phyloP scores from a whole-genome alignment of 768 basidiomycete species.

The Termitomyces eurrhizus region DNA sequence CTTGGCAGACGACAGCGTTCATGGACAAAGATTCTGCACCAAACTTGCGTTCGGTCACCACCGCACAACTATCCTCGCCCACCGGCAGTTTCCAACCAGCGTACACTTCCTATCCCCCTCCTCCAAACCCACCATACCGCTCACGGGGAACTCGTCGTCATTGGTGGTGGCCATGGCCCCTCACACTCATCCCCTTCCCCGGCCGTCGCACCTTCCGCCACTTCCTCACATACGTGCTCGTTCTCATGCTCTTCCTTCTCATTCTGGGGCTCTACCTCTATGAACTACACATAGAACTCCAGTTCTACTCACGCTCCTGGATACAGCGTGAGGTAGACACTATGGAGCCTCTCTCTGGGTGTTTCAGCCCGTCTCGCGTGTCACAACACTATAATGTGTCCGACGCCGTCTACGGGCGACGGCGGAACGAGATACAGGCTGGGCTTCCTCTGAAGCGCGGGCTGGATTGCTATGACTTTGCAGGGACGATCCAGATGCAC shows the following conservation, averaged over 20 bases:
- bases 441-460: slow-evolving; percentile 77
- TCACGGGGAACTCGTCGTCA: slow-evolving; percentile 19
- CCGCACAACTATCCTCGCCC: slow-evolving; percentile 17
- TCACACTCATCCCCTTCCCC: slow-evolving; percentile 21
- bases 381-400: slow-evolving; percentile 68
- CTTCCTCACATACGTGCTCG: slow-evolving; percentile 30
- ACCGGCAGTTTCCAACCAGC: slow-evolving; percentile 16
- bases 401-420: slow-evolving; percentile 57
- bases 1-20: not conserved
- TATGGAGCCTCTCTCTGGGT: slow-evolving; percentile 62
- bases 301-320: slow-evolving; percentile 77
- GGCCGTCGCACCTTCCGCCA: slow-evolving; percentile 29
- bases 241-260: slow-evolving; percentile 32
- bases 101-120: slow-evolving; percentile 17
- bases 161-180: slow-evolving; percentile 16
- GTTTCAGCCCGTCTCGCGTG: slow-evolving; percentile 62
- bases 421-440: slow-evolving; percentile 69
- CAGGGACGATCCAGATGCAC: slow-evolving; percentile 63
- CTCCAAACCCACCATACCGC: slow-evolving; percentile 21
- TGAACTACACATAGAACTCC: slow-evolving; percentile 84
- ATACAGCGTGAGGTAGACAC: slow-evolving; percentile 66
- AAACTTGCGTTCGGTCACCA: slow-evolving; percentile 25
- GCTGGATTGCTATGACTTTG: slow-evolving; percentile 91
- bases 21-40: slow-evolving; percentile 33
- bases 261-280: slow-evolving; percentile 54